Base-by-base conservation (phyloP, 2,329 filamentous ascomycete genomes). In the Colletotrichum sp. region DNA sequence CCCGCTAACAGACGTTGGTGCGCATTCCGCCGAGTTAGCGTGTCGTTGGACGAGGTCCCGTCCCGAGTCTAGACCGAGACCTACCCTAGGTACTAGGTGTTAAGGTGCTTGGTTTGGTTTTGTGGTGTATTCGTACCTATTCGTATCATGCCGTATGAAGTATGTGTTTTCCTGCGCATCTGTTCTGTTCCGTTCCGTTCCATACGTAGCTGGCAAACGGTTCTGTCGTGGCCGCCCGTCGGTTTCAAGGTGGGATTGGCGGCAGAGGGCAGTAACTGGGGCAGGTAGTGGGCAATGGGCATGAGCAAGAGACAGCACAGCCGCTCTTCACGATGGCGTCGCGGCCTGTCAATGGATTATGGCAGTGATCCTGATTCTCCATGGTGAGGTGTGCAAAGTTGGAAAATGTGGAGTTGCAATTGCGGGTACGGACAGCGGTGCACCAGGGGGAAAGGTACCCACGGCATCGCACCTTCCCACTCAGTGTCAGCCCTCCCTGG, bases 331-430 rank as follows among this genome's bases (percentile, higher is more conserved):
- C 48, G 48, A 39, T 60, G 30, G 22, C 22, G 27, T 66, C 25
- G 36, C 18, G 39, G 36, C 61, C 61, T 65, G 27, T 32, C 58
- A 30, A 30, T 61, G 58, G 58, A 28, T 58, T 58, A 52, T 58
- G 34, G 43, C 48, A 66, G 36, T 13, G 64, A 43, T 15, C 55
- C n/a, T 56, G 39, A 72, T 52, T 52, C n/a, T 52, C 43, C 43
- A 52, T 22, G 43, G 43, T 39, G 67, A 13, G 43, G 43, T 39
- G 67, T 58, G 60, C 55, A 71, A 62, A 73, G 64, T 73, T 61
- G 62, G 64, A 39, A 69, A 72, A 67, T 72, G 32, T 68, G 70
- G 72, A 60, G 72, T 66, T 62, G 62, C 18, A 48, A 71, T 28
- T 43, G 52, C 22, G 22, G 60, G 56, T 30, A 60, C 36, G 56